Evolutionary conservation across 768 basidiomycete genomes (phyloP).

Genomic region (Suillus weaverae): DNA sequence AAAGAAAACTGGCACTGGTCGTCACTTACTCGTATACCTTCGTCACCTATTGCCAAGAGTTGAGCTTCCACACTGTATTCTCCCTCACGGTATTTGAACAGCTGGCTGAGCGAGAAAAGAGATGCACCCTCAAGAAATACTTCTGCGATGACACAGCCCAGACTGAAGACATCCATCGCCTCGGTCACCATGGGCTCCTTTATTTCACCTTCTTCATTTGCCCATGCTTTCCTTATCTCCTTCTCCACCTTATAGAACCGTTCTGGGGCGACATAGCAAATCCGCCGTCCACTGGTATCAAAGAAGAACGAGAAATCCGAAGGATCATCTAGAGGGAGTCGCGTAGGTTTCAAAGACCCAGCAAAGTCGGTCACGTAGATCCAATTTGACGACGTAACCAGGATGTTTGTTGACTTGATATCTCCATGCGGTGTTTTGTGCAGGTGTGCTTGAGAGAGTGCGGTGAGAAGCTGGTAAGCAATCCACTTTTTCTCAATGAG

Average conservation of each 20-base stretch:
- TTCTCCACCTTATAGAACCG: conserved; percentile 86
- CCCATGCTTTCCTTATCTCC: conserved; percentile 62
- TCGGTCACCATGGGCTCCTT: conserved; percentile 86
- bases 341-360: conserved; percentile 88
- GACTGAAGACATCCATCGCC: conserved; percentile 96
- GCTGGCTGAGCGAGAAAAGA: conserved; percentile 89
- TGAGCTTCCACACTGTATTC: conserved; percentile 75
- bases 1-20: not conserved
- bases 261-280: conserved; percentile 96
- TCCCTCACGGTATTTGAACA: conserved; percentile 92
- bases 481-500: conserved; percentile 98
- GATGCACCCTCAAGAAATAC: conserved; percentile 93
- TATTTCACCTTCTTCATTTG: conserved; percentile 51
- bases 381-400: conserved; percentile 96
- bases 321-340: conserved; percentile 93
- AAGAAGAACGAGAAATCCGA: conserved; percentile 98
- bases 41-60: conserved; percentile 76
- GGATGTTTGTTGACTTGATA: conserved; percentile 95
- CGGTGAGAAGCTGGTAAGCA: conserved; percentile 86
- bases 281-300: conserved; percentile 90
- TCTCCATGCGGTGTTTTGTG: conserved; percentile 95
- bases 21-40: conserved; percentile 70
- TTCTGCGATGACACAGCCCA: conserved; percentile 94
- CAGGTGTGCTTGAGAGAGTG: conserved; percentile 77
- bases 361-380: conserved; percentile 95